These are phyloP conservation scores for Phytophthora pinifolia DNA, from an alignment of 352 stramenopile genomes.

Conservation along the genomic window DNA sequence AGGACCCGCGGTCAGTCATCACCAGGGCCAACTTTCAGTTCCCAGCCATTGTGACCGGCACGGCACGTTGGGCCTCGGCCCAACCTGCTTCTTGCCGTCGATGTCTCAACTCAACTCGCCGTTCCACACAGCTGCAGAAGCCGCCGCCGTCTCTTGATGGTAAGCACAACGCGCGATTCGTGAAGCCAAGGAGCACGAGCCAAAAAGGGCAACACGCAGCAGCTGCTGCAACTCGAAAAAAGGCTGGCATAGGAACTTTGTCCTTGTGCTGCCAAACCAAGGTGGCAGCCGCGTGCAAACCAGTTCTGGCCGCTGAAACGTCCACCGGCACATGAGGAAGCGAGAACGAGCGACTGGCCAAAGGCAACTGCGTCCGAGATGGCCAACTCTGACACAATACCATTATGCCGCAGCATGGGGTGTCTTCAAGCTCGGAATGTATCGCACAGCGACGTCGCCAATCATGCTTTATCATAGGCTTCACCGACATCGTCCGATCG, in stretches of 20 bases:
- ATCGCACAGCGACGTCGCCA: not conserved
- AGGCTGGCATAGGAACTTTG: slow-evolving; percentile 12
- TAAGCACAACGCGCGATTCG: slow-evolving; percentile 22
- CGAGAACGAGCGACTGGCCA: not conserved
- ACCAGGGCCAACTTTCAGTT: too few species aligned
- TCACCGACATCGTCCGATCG: slow-evolving; percentile 6
- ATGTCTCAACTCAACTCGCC: slow-evolving; percentile 22
- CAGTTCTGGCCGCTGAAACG: slow-evolving; percentile 8
- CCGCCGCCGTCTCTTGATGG: slow-evolving; percentile 20
- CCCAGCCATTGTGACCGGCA: not conserved
- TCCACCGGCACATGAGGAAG: slow-evolving; percentile 2
- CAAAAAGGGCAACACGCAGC: slow-evolving; percentile 24
- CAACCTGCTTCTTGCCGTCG: not conserved
- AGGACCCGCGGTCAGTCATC: too few species aligned
- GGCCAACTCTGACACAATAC: not conserved
- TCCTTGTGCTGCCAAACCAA: not conserved
- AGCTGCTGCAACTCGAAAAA: slow-evolving; percentile 39
- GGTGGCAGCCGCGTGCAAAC: too few species aligned
- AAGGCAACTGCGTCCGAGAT: not conserved
- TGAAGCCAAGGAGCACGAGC: slow-evolving; percentile 18
- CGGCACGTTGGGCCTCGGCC: not conserved
- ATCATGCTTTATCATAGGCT: too few species aligned
- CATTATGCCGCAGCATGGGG: too few species aligned
- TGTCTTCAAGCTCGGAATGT: too few species aligned
- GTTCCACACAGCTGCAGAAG: slow-evolving; percentile 15